These are phyloP conservation scores for Ustilago hordei DNA, from an alignment of 1,284 basidiomycete genomes.

Conservation along the genomic window DNA sequence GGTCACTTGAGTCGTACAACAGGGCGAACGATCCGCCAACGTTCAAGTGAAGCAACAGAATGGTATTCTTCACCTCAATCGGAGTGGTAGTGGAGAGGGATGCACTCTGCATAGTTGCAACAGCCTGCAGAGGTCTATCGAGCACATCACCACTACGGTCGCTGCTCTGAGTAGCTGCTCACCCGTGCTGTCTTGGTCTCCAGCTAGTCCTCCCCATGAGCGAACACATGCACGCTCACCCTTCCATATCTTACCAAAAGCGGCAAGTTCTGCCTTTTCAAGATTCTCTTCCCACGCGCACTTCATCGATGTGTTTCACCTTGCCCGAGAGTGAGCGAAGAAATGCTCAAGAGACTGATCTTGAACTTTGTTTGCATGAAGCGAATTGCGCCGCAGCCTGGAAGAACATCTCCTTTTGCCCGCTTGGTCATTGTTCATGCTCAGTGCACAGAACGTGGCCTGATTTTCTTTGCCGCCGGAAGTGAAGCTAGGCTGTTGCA, in stretches of 20 bases:
- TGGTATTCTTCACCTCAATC: background rate
- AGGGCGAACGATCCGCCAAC: background rate
- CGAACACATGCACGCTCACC: slow-evolving; percentile 4
- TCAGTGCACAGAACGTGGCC: background rate
- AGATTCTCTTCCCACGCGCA: slow-evolving; percentile 9
- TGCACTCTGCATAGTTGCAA: background rate
- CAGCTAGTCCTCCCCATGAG: background rate
- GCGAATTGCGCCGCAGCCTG: background rate
- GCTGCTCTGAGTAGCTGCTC: background rate
- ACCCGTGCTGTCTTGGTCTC: background rate
- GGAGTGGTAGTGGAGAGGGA: background rate
- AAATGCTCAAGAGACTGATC: background rate
- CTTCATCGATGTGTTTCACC: slow-evolving; percentile 5
- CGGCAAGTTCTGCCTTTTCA: background rate
- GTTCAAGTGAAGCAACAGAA: background rate
- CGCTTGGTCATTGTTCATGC: background rate
- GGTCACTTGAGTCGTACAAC: background rate
- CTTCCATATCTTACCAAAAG: background rate
- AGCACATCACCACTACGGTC: background rate
- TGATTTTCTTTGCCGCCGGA: background rate
- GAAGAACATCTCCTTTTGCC: background rate
- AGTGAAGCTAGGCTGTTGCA: background rate
- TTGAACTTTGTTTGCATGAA: background rate
- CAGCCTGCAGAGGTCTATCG: no score
- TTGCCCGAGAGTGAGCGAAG: background rate